These are phyloP conservation scores for Candida frijolesensis DNA, from an alignment of 1,139 yeast species.

Conservation along the genomic window DNA sequence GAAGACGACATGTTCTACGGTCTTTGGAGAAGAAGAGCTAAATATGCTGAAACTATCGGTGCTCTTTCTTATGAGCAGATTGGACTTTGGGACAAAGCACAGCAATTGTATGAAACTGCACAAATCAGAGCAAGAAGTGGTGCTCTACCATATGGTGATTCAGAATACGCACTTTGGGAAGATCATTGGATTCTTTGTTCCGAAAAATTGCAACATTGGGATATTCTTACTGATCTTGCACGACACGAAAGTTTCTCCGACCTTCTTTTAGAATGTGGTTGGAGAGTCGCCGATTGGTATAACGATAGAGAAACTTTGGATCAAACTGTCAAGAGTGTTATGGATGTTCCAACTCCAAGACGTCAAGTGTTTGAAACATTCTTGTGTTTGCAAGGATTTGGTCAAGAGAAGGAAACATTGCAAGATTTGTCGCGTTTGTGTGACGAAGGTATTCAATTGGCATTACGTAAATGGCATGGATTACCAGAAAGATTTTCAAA, in stretches of 20 bases:
- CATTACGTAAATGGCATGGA: slow-evolving; percentile 91
- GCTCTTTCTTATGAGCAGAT: slow-evolving; percentile 94
- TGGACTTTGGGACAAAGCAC: slow-evolving; percentile 94
- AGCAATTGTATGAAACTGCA: slow-evolving; percentile 93
- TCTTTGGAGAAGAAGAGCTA: slow-evolving; percentile 94
- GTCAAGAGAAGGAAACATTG: slow-evolving; percentile 81
- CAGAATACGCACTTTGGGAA: slow-evolving; percentile 97
- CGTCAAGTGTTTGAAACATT: slow-evolving; percentile 95
- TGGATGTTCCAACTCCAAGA: slow-evolving; percentile 98
- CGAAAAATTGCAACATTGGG: slow-evolving; percentile 98
- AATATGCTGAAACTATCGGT: slow-evolving; percentile 87
- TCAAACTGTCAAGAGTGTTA: slow-evolving; percentile 90
- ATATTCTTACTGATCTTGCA: slow-evolving; percentile 91
- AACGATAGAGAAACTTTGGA: slow-evolving; percentile 93
- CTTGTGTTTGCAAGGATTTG: slow-evolving; percentile 88
- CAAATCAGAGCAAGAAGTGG: slow-evolving; percentile 97
- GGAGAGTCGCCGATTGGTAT: slow-evolving; percentile 99
- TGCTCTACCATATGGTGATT: slow-evolving; percentile 90
- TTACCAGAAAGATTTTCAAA: slow-evolving; percentile 76
- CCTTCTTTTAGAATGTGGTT: slow-evolving; percentile 91
- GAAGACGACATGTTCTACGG: slow-evolving; percentile 99
- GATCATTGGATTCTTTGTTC: slow-evolving; percentile 98
- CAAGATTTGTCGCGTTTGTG: slow-evolving; percentile 83
- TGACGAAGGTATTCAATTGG: slow-evolving; percentile 95
- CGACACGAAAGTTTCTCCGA: slow-evolving; percentile 98